Conservation (phyloP, 208 protist genomes). For the Acanthamoeba polyphaga region DNA sequence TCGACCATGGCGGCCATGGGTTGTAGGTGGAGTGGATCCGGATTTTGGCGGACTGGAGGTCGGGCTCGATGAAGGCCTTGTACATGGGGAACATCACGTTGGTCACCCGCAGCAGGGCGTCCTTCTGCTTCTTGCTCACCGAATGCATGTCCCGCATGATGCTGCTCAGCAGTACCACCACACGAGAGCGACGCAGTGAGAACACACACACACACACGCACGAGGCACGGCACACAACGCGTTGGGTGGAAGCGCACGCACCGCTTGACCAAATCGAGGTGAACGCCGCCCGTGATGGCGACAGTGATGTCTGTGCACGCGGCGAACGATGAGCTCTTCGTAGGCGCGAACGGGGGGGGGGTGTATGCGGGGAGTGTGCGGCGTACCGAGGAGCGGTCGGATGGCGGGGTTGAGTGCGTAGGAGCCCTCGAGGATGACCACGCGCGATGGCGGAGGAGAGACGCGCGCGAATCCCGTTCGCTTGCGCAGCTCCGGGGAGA, state of each 20-base stretch:
- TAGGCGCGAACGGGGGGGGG: too few relatives aligned
- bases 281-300: conserved; percentile 82
- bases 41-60: conserved; percentile 79
- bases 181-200: not conserved
- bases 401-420: conserved; percentile 79
- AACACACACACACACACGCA: not conserved
- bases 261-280: conserved; percentile 81
- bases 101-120: conserved; percentile 79
- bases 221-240: not conserved
- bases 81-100: conserved; percentile 85
- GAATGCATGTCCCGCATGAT: conserved; percentile 37
- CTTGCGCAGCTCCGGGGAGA: conserved; percentile 33
- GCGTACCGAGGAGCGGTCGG: conserved; percentile 32
- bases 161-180: not conserved
- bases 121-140: conserved; percentile 56
- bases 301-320: conserved; percentile 69
- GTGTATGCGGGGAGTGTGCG: not conserved
- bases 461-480: conserved; percentile 28
- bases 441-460: not conserved
- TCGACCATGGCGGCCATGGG: conserved; percentile 82
- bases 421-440: conserved; percentile 80
- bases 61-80: conserved; percentile 83
- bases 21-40: conserved; percentile 80
- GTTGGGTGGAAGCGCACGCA: conserved; percentile 26
- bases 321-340: too few relatives aligned